Evolutionary conservation across 805 yeast genomes (phyloP).

Genomic region (Ogataea dorogensis): DNA sequence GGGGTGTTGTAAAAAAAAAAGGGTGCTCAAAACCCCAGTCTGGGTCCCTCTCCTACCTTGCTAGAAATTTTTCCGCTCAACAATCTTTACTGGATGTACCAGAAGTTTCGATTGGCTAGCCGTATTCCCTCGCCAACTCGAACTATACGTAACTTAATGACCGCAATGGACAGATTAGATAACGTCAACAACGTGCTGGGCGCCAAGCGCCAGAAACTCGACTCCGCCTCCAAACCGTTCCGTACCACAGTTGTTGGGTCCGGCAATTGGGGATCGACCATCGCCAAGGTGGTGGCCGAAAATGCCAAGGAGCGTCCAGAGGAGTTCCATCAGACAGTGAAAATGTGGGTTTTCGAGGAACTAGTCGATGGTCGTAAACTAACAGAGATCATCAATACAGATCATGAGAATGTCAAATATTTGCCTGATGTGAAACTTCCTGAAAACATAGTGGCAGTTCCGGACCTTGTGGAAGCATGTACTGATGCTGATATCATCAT

Average conservation of each 20-base stretch:
- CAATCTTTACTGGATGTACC: conserved; percentile 3
- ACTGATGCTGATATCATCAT: conserved; percentile 80
- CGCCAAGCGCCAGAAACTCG: conserved; percentile 18
- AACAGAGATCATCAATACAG: conserved; percentile 85
- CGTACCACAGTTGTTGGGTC: conserved; percentile 83
- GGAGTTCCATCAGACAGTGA: conserved; percentile 69
- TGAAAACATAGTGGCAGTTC: conserved; percentile 81
- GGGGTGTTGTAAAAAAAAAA: background rate
- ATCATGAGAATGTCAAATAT: conserved; percentile 93
- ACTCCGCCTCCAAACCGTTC: conserved; percentile 36
- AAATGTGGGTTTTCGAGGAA: conserved; percentile 98
- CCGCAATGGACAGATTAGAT: conserved; percentile 28
- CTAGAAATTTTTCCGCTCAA: conserved; percentile 3
- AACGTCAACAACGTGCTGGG: conserved; percentile 21
- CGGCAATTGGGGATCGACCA: conserved; percentile 98
- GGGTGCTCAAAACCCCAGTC: background rate
- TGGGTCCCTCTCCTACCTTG: background rate
- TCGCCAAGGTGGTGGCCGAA: conserved; percentile 93
- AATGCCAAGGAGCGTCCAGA: conserved; percentile 71
- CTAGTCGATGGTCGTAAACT: conserved; percentile 70
- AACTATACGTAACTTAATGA: conserved; percentile 13
- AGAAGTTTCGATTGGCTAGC: background rate
- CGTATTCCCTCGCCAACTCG: background rate
- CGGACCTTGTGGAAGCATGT: conserved; percentile 75
- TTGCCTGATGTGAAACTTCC: conserved; percentile 89